Evolutionary conservation across 1,284 basidiomycete species (phyloP).

Genomic region (Ustilago sp.): DNA sequence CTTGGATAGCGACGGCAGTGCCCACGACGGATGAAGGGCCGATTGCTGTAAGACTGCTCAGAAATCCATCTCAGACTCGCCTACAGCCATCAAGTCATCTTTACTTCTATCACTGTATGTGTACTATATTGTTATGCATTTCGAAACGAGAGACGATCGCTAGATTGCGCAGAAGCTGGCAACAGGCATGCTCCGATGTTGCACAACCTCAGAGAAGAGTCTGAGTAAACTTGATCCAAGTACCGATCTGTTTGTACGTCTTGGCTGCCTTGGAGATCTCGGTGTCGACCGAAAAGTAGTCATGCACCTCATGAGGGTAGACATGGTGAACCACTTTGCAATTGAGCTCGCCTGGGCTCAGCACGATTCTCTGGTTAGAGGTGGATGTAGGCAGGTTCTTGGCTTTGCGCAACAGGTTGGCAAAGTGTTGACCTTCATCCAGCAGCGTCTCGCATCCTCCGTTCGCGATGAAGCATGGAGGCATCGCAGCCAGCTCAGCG

Average conservation of each 20-base stretch:
- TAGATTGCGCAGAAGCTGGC: background rate
- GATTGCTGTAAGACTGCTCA: background rate
- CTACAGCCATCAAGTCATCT: background rate
- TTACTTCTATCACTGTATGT: background rate
- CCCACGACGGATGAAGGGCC: background rate
- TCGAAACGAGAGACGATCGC: background rate
- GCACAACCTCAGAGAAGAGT: conserved; percentile 22
- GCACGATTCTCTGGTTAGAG: conserved; percentile 32
- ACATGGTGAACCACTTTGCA: conserved; percentile 40
- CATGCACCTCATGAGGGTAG: conserved; percentile 44
- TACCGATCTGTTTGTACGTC: conserved; percentile 49
- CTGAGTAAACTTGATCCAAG: conserved; percentile 53
- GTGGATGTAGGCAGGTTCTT: conserved; percentile 48
- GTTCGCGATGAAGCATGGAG: conserved; percentile 48
- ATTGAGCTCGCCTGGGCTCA: conserved; percentile 45
- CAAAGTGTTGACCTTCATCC: conserved; percentile 52
- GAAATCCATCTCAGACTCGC: background rate
- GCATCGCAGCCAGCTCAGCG: conserved; percentile 36
- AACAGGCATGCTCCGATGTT: background rate
- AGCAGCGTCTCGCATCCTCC: conserved; percentile 44
- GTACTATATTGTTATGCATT: conserved; percentile 5
- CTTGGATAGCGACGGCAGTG: conserved; percentile 12
- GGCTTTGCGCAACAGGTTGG: conserved; percentile 54
- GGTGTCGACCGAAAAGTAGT: conserved; percentile 55
- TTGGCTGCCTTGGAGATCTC: conserved; percentile 39